Conservation (phyloP, 2,329 filamentous ascomycete species). For the Penicillium expansum region DNA sequence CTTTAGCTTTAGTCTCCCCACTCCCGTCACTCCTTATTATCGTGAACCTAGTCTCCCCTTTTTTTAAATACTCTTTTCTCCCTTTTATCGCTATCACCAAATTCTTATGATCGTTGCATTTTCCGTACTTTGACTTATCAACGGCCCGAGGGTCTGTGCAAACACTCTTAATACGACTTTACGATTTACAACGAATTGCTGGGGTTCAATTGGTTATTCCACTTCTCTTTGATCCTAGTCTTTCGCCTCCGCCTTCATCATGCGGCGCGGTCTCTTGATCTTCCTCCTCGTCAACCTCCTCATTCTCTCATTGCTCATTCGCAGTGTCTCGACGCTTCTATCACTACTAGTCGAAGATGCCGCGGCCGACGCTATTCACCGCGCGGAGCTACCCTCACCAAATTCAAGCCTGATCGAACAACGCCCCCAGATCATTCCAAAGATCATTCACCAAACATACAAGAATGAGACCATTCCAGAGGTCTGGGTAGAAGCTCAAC, state of each 20-base stretch:
- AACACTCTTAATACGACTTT: neutral
- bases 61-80: slow-evolving; percentile 2
- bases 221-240: neutral
- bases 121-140: neutral
- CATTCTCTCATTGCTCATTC: slow-evolving; percentile 62
- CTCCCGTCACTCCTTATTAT: slow-evolving; percentile 25
- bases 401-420: slow-evolving; percentile 59
- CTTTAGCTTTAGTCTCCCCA: slow-evolving; percentile 20
- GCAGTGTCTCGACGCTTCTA: slow-evolving; percentile 68
- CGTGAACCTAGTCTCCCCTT: slow-evolving; percentile 14
- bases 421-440: slow-evolving; percentile 63
- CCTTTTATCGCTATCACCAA: neutral
- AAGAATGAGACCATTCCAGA: slow-evolving; percentile 66
- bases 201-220: neutral
- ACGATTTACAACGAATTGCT: neutral
- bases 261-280: slow-evolving; percentile 60
- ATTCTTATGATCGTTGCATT: neutral
- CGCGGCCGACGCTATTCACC: slow-evolving; percentile 63
- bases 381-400: slow-evolving; percentile 63
- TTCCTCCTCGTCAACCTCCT: slow-evolving; percentile 64
- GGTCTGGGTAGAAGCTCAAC: slow-evolving; percentile 64
- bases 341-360: slow-evolving; percentile 68
- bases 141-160: slow-evolving; percentile 1
- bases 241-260: slow-evolving; percentile 36
- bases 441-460: slow-evolving; percentile 77